Conservation (phyloP, 768 basidiomycete genomes). For the Xanthoconium purpureum region DNA sequence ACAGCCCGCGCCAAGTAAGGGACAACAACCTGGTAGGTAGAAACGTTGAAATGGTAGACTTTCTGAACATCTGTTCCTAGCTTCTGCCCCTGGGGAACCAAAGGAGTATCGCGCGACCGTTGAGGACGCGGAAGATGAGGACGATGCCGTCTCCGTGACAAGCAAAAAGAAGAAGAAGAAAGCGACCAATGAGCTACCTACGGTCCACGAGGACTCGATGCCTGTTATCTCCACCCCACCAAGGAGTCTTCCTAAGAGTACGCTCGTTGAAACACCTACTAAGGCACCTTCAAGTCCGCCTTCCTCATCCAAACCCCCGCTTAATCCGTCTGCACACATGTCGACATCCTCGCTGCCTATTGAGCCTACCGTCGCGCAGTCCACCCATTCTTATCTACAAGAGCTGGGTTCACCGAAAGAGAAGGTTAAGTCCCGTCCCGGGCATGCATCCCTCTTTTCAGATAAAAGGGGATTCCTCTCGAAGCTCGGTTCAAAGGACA, state of each 20-base stretch:
- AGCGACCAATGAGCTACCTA: slow-evolving; percentile 11
- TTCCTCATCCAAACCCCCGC: slow-evolving; percentile 15
- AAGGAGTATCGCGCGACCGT: slow-evolving; percentile 45
- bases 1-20: slow-evolving; percentile 12
- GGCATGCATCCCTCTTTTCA: slow-evolving; percentile 51
- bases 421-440: slow-evolving; percentile 70
- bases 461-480: slow-evolving; percentile 48
- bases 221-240: slow-evolving; percentile 17
- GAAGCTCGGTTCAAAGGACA: slow-evolving; percentile 39
- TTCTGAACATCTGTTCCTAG: slow-evolving; percentile 8
- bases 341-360: slow-evolving; percentile 44
- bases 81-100: slow-evolving; percentile 27
- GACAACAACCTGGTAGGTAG: slow-evolving; percentile 12
- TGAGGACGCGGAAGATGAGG: slow-evolving; percentile 76
- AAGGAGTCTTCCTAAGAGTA: slow-evolving; percentile 14
- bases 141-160: slow-evolving; percentile 31
- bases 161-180: slow-evolving; percentile 66
- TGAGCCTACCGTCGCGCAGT: slow-evolving; percentile 57
- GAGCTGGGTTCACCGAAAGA: slow-evolving; percentile 48
- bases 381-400: slow-evolving; percentile 67
- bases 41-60: neutral
- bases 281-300: slow-evolving; percentile 7
- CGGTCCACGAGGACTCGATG: slow-evolving; percentile 22
- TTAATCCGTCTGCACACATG: slow-evolving; percentile 23
- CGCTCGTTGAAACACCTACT: slow-evolving; percentile 26